Conservation (phyloP, 1,284 basidiomycete genomes). For the Ganoderma lucidum region DNA sequence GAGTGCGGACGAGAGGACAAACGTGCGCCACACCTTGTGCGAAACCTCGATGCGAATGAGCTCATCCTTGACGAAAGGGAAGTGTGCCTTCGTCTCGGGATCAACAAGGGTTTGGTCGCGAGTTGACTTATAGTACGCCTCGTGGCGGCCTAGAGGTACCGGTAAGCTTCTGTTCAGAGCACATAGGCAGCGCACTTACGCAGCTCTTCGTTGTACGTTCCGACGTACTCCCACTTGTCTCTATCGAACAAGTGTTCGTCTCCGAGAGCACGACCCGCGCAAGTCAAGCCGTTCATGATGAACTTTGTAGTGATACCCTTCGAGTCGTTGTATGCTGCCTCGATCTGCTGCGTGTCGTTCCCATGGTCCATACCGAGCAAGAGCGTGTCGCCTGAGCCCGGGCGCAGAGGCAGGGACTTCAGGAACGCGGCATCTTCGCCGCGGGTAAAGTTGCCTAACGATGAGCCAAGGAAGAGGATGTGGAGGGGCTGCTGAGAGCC, state of each 20-base stretch:
- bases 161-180: background rate
- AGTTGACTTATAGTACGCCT: conserved; percentile 86
- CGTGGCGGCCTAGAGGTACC: conserved; percentile 72
- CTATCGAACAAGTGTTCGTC: conserved; percentile 68
- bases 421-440: conserved; percentile 81
- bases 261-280: conserved; percentile 68
- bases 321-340: conserved; percentile 86
- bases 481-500: conserved; percentile 65
- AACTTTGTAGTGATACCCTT: conserved; percentile 83
- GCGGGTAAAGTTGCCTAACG: conserved; percentile 92
- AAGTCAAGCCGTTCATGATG: conserved; percentile 90
- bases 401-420: conserved; percentile 78
- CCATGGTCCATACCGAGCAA: conserved; percentile 89
- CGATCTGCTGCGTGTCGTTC: conserved; percentile 72
- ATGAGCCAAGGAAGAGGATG: conserved; percentile 94
- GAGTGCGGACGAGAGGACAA: background rate
- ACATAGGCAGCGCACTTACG: conserved; percentile 53
- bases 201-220: conserved; percentile 74
- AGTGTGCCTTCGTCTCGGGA: conserved; percentile 51
- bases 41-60: conserved; percentile 89
- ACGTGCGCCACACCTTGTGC: conserved; percentile 69
- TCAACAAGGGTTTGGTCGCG: conserved; percentile 67
- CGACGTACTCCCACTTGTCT: conserved; percentile 86
- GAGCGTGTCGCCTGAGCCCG: conserved; percentile 75
- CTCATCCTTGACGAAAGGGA: conserved; percentile 74